These are phyloP conservation scores for Fraxinus americana DNA, from an alignment of 257 asterid genomes.

Conservation along the genomic window DNA sequence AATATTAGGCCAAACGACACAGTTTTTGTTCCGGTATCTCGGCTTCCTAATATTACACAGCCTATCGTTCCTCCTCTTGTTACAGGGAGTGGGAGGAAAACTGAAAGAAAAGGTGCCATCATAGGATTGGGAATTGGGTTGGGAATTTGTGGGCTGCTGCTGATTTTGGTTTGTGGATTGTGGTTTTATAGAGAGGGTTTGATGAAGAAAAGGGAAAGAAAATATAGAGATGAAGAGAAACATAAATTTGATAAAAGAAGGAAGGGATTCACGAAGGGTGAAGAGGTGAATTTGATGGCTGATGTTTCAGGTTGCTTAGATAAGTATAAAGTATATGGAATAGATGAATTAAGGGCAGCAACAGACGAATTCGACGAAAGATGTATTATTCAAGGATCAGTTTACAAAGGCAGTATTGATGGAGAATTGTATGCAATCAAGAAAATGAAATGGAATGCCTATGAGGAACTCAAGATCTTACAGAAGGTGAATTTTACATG, in stretches of 20 bases:
- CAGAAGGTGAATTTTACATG: constrained; percentile 65
- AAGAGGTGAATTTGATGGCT: constrained; percentile 68
- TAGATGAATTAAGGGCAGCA: constrained; percentile 70
- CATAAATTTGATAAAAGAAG: constrained; percentile 24
- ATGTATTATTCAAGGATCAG: constrained; percentile 78
- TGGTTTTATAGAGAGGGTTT: constrained; percentile 47
- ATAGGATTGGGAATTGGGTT: constrained; percentile 65
- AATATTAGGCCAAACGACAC: constrained; percentile 42
- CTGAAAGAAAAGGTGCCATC: constrained; percentile 48
- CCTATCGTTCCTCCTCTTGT: constrained; percentile 35
- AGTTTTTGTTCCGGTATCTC: constrained; percentile 69
- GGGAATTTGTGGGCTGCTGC: constrained; percentile 53
- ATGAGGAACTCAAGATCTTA: constrained; percentile 89
- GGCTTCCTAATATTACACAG: constrained; percentile 62
- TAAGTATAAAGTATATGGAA: constrained; percentile 75
- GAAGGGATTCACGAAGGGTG: constrained; percentile 45
- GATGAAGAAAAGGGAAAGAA: constrained; percentile 32
- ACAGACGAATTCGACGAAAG: constrained; percentile 72
- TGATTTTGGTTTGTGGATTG: constrained; percentile 43
- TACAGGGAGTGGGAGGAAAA: background rate
- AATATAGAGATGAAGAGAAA: constrained; percentile 45
- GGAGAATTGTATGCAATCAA: constrained; percentile 83
- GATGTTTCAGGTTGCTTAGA: constrained; percentile 94
- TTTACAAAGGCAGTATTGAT: constrained; percentile 66
- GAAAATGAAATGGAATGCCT: constrained; percentile 99